A percentile compares a stretch with the other conserved stretches of the same genome.
phyloP scores from a whole-genome alignment of 2,329 filamentous ascomycete genomes.

The Ophiostoma himal-ulmi region DNA sequence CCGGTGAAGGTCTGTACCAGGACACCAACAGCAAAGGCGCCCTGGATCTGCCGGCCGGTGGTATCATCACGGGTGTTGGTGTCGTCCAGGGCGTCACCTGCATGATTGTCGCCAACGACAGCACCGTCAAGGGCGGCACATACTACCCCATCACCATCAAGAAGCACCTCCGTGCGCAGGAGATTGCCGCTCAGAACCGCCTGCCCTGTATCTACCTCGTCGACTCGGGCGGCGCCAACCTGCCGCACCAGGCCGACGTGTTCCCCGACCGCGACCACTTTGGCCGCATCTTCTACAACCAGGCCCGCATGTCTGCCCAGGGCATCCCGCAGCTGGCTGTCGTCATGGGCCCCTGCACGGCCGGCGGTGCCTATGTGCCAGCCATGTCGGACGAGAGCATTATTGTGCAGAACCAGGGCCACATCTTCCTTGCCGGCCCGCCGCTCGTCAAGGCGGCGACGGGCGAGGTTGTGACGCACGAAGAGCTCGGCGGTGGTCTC shows the following conservation, averaged over 20 bases:
- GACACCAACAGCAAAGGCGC: slow-evolving; percentile 56
- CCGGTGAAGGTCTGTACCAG: slow-evolving; percentile 77
- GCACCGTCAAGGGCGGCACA: slow-evolving; percentile 93
- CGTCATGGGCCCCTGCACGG: slow-evolving; percentile 96
- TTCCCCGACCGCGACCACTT: slow-evolving; percentile 96
- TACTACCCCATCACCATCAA: slow-evolving; percentile 98
- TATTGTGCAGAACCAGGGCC: slow-evolving; percentile 92
- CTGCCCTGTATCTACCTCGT: slow-evolving; percentile 89
- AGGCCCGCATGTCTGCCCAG: slow-evolving; percentile 82
- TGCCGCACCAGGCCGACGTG: slow-evolving; percentile 91
- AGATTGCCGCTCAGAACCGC: slow-evolving; percentile 82
- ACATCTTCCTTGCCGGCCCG: slow-evolving; percentile 92
- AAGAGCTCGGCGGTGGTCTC: slow-evolving; percentile 83
- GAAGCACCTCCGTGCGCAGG: slow-evolving; percentile 90
- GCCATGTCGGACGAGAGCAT: slow-evolving; percentile 98
- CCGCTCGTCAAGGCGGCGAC: slow-evolving; percentile 95
- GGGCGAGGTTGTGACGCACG: slow-evolving; percentile 82
- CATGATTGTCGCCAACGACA: slow-evolving; percentile 92
- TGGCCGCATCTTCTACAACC: slow-evolving; percentile 96
- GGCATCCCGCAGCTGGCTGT: slow-evolving; percentile 92
- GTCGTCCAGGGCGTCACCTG: slow-evolving; percentile 86
- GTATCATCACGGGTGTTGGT: slow-evolving; percentile 88
- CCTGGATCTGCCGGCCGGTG: slow-evolving; percentile 65
- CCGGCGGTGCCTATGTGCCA: slow-evolving; percentile 90
- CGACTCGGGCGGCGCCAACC: slow-evolving; percentile 89